Evolutionary conservation across 495 filamentous ascomycete genomes (phyloP).

Genomic region (Podospora bellae-mahoneyi): DNA sequence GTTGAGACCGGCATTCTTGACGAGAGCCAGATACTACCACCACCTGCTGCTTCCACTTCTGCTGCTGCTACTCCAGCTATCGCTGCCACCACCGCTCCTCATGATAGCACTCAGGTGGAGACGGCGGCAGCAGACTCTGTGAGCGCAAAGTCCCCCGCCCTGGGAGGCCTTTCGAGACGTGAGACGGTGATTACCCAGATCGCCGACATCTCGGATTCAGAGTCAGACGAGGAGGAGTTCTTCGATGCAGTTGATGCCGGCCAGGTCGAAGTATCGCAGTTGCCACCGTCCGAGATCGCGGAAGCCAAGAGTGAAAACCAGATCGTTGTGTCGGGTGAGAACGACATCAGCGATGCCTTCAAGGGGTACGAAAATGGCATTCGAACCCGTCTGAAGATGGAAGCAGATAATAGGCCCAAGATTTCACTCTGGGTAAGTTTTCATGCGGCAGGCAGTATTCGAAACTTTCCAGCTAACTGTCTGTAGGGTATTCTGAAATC

Average conservation of each 20-base stretch:
- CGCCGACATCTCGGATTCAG: conserved; percentile 68
- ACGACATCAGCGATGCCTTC: conserved; percentile 72
- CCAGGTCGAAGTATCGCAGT: conserved; percentile 70
- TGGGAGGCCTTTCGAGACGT: conserved; percentile 42
- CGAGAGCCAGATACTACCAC: conserved; percentile 35
- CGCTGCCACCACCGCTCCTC: conserved; percentile 28
- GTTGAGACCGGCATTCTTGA: conserved; percentile 59
- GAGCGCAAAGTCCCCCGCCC: conserved; percentile 44
- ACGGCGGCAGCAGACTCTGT: conserved; percentile 33
- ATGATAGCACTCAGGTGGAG: conserved; percentile 32
- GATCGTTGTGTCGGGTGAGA: conserved; percentile 43
- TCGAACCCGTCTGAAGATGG: conserved; percentile 75
- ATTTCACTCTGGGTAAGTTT: conserved; percentile 88
- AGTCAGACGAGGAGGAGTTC: conserved; percentile 87
- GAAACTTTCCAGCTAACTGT: conserved; percentile 24
- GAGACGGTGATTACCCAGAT: conserved; percentile 60
- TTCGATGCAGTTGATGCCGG: conserved; percentile 96
- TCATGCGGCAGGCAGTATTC: background rate
- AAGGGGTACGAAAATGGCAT: conserved; percentile 87
- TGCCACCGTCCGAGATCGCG: conserved; percentile 46
- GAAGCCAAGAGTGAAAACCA: conserved; percentile 42
- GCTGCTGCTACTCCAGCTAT: conserved; percentile 36
- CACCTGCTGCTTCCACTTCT: conserved; percentile 25
- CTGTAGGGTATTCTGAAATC: conserved; percentile 89
- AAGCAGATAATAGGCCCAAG: conserved; percentile 87